Evolutionary conservation across 108 stramenopile genomes (phyloP), one percentile per base, ranked within the genome.

Genomic region (Skeletonema costatum): DNA sequence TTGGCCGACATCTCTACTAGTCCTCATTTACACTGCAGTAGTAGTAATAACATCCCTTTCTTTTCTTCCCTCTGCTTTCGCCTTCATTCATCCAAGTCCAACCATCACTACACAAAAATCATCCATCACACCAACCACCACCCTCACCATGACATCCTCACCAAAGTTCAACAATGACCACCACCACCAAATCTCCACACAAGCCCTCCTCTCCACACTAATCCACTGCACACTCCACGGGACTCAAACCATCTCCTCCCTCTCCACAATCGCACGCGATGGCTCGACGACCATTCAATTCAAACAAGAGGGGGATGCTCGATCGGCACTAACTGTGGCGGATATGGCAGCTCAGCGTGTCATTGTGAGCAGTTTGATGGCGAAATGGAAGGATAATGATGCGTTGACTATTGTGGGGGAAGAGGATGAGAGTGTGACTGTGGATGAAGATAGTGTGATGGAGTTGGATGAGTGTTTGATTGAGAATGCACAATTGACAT

Each of bases 281-380:
- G 56, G 56, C 5, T 35, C 35, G 8, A 36, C 36, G 1, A 7
- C 56, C 5, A 44, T 73, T n/a, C 31, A 74, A 46, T 72, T 81
- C 70, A 90, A 90, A 73, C 79, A 78, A 61, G 85, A 44, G 60
- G 85, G 85, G 0, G 85, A 90, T 25, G 66, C 76, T 29, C 65
- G 76, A 36, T 86, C 85, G 30, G 89, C 86, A 31, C 64, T 90
- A 65, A 90, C 89, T 7, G 66, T 80, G 46, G 87, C 87, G 1
- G 89, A 90, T 68, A 66, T 74, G 12, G 78, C 78, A 31, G 87
- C 89, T 4, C 89, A 90, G 61, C 73, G 74, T 11, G 77, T 46
- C 19, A 88, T 90, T 74, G 73, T 88, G 9, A 66, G 65, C 41
- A 59, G 53, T 13, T 32, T 75, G 39, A 25, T 75, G 1, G 21